Conservation (phyloP, 192 early-diverging fungal species). For the Oehlia diaphana region DNA sequence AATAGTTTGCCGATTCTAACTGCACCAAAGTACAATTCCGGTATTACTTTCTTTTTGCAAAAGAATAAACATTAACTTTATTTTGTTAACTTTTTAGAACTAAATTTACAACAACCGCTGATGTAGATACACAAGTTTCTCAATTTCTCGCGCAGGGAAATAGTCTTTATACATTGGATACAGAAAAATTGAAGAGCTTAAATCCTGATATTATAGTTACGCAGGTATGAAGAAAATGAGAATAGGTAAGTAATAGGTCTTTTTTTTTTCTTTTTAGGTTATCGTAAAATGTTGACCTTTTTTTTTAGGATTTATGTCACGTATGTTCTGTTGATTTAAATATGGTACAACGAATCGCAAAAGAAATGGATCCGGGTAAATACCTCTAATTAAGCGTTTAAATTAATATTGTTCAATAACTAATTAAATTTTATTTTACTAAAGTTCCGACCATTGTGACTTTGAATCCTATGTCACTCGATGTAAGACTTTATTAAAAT, state of each 20-base stretch:
- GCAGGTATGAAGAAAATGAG: constrained; percentile 32
- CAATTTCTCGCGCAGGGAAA: constrained; percentile 47
- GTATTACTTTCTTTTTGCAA: not conserved
- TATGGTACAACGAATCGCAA: constrained; percentile 49
- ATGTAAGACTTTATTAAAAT: constrained; percentile 4
- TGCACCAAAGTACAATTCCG: constrained; percentile 18
- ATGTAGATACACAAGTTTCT: constrained; percentile 53
- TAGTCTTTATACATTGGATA: constrained; percentile 50
- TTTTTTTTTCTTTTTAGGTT: not conserved
- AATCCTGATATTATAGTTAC: constrained; percentile 53
- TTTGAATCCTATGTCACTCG: constrained; percentile 40
- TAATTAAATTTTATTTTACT: not conserved
- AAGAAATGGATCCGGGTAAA: constrained; percentile 44
- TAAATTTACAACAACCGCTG: constrained; percentile 48
- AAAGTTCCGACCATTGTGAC: constrained; percentile 36
- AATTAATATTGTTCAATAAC: not conserved
- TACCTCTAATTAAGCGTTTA: not conserved
- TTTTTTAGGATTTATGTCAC: constrained; percentile 48
- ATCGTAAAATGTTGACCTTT: not conserved
- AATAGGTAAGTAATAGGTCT: not conserved
- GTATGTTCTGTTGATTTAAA: constrained; percentile 56
- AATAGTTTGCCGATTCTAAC: constrained; percentile 48
- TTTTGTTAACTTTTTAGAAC: constrained; percentile 32
- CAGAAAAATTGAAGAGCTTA: constrained; percentile 37
- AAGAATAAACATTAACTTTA: not conserved